phyloP scores from a whole-genome alignment of 2,329 filamentous ascomycete species.

The Venturia nashicola region DNA sequence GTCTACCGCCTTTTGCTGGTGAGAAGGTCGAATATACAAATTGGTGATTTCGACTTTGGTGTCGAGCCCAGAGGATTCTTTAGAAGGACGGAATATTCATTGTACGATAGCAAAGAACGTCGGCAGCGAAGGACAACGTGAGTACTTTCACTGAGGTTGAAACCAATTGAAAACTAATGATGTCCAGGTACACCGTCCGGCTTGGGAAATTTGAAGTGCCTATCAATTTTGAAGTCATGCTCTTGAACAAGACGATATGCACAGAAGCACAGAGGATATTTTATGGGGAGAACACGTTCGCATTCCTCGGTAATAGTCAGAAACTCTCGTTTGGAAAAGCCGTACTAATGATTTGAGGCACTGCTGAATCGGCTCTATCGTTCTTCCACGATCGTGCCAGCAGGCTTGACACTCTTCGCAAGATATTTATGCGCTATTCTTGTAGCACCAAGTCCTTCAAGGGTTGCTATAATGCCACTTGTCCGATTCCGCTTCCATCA shows the following conservation, averaged over 20 bases:
- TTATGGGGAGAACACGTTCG: constrained; percentile 10
- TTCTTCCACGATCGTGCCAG: constrained; percentile 12
- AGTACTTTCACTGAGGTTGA: not conserved
- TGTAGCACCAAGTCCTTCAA: constrained; percentile 7
- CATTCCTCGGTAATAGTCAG: constrained; percentile 7
- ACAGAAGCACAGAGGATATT: constrained; percentile 11
- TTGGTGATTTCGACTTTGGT: constrained; percentile 11
- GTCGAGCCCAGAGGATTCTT: constrained; percentile 4
- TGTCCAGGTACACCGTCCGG: not conserved
- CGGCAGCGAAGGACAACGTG: constrained; percentile 11
- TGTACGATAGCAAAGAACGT: constrained; percentile 4
- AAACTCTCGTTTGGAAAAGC: not conserved
- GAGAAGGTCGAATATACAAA: not conserved
- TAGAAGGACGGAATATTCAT: constrained; percentile 11
- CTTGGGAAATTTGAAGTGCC: not conserved
- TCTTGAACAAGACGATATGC: constrained; percentile 9
- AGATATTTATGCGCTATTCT: constrained; percentile 9
- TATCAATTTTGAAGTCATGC: constrained; percentile 9
- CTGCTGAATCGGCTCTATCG: constrained; percentile 9
- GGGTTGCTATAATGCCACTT: constrained; percentile 9
- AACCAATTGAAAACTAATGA: not conserved
- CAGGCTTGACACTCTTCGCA: constrained; percentile 7
- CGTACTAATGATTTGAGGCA: constrained; percentile 9
- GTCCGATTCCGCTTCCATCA: constrained; percentile 7
- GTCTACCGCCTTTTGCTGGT: constrained; percentile 10